Evolutionary conservation across 2,329 filamentous ascomycete genomes (phyloP), one percentile per base, ranked within the genome.

Genomic region (Phyllosticta capitalensis): DNA sequence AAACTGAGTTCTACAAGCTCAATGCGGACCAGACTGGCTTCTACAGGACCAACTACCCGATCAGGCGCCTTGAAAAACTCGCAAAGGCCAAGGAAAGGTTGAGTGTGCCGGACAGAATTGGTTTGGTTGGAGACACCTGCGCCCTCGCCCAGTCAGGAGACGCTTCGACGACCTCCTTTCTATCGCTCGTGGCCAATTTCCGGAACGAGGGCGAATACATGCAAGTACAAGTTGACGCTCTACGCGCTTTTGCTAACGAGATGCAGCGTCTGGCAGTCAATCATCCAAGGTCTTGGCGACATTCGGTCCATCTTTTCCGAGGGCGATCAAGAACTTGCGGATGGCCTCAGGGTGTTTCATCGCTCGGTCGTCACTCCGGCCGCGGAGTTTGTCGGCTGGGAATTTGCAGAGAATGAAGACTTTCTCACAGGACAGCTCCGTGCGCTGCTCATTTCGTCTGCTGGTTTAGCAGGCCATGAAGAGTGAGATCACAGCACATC

Each of bases 1-100:
- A 83, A 48, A n/a, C n/a, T n/a, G n/a, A n/a, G n/a, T 96, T 96
- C 73, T 99, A 97, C 78, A 95, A 96, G 77, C 80, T 99, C 67
- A 99, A 99, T 78, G 85, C 87, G 62, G 85, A 92, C 59, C 88
- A 92, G 61, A 91, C 87, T 56, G 92, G 91, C 24, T 96, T 89
- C 75, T 97, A 95, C 76, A 84, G 92, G 62, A 94, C 92, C 54
- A 96, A 95, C 75, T 95, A 97, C 70, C 90, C 94, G 5, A 85
- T 90, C n/a, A 80, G 84, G 63, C 85, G 92, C 54, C 81, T 99
- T 49, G 83, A 83, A 48, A 90, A 90, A 75, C 84, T 99, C 22
- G 88, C 89, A 61, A 82, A 84, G 57, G 85, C 89, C 66, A 85
- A 91, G 17, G 81, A 89, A 65, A 85, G 85, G 65, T 81, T 99